phyloP scores from a whole-genome alignment of 2,329 filamentous ascomycete genomes.

The Epichloe elymi region DNA sequence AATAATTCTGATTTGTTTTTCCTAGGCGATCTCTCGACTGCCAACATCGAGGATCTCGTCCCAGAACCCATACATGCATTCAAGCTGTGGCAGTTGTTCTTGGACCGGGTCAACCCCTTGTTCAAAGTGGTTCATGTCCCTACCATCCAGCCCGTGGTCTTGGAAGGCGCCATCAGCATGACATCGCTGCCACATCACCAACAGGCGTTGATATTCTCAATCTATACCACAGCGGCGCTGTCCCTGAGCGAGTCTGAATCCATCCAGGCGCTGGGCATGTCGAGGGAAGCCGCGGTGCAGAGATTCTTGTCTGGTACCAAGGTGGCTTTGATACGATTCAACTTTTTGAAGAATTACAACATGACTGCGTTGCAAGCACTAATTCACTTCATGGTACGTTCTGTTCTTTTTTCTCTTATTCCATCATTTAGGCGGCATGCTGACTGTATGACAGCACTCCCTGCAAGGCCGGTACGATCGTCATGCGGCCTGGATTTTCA shows the following conservation, averaged over 20 bases:
- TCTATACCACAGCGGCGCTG: slow-evolving; percentile 48
- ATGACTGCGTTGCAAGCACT: slow-evolving; percentile 46
- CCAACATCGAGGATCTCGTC: slow-evolving; percentile 38
- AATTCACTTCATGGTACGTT: slow-evolving; percentile 40
- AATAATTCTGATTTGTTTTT: slow-evolving; percentile 39
- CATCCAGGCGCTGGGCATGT: slow-evolving; percentile 34
- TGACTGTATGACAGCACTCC: slow-evolving; percentile 29
- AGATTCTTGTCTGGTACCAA: slow-evolving; percentile 40
- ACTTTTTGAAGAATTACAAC: slow-evolving; percentile 46
- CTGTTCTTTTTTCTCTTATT: not conserved
- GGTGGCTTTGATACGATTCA: slow-evolving; percentile 33
- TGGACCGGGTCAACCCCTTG: slow-evolving; percentile 62
- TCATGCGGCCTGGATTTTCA: slow-evolving; percentile 47
- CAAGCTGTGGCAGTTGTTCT: slow-evolving; percentile 60
- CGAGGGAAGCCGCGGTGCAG: slow-evolving; percentile 35
- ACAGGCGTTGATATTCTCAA: slow-evolving; percentile 50
- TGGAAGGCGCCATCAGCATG: slow-evolving; percentile 47
- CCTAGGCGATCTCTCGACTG: slow-evolving; percentile 24
- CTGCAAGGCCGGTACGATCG: slow-evolving; percentile 45
- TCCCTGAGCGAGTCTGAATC: slow-evolving; percentile 45
- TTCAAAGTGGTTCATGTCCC: slow-evolving; percentile 62
- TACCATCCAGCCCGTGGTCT: slow-evolving; percentile 50
- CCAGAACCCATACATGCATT: slow-evolving; percentile 55
- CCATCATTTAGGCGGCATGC: not conserved
- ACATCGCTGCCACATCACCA: slow-evolving; percentile 41